A percentile compares a stretch with the other conserved stretches of the same genome.
These are phyloP conservation scores for Sporopachydermia quercuum DNA, from an alignment of 805 yeast genomes.

Conservation along the genomic window DNA sequence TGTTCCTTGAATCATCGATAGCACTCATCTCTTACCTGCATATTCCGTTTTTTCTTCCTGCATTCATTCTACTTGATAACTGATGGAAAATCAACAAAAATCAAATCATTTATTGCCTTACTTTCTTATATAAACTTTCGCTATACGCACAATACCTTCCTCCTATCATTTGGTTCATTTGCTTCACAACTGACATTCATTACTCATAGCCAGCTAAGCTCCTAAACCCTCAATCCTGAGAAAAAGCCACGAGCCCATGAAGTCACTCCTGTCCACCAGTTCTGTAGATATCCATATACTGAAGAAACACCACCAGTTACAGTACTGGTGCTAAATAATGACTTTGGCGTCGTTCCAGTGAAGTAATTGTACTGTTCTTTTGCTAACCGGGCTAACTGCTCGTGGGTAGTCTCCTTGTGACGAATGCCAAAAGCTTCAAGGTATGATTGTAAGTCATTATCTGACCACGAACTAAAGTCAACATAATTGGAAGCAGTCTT, in stretches of 20 bases:
- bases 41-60: too few relatives aligned
- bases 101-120: too few relatives aligned
- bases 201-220: too few relatives aligned
- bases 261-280: background rate
- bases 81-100: too few relatives aligned
- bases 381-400: background rate
- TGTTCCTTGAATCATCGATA: too few relatives aligned
- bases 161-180: too few relatives aligned
- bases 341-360: background rate
- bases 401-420: background rate
- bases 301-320: background rate
- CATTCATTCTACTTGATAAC: too few relatives aligned
- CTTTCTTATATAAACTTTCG: too few relatives aligned
- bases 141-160: too few relatives aligned
- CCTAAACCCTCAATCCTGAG: background rate
- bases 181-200: too few relatives aligned
- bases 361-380: background rate
- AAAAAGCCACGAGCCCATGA: background rate
- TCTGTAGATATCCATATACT: background rate
- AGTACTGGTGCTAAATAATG: background rate
- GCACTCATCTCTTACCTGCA: too few relatives aligned
- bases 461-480: conserved; percentile 27
- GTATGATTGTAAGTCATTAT: conserved; percentile 41
- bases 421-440: conserved; percentile 27
- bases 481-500: conserved; percentile 26